phyloP scores from a whole-genome alignment of 1,284 basidiomycete species.

The Anthracocystis setariae region DNA sequence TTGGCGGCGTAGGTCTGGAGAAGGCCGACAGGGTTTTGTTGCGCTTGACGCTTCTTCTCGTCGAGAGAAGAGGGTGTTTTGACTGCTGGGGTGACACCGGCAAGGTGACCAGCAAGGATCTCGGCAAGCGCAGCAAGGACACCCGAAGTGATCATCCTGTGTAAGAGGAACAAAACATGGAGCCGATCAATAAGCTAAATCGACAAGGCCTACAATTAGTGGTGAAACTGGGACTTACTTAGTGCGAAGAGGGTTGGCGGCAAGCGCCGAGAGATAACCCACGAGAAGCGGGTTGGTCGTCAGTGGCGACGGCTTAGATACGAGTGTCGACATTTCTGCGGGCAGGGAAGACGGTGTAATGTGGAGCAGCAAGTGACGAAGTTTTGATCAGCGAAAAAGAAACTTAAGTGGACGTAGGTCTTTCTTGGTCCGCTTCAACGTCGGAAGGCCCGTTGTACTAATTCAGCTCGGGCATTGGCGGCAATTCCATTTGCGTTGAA shows the following conservation, averaged over 20 bases:
- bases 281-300: slow-evolving; percentile 47
- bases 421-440: not conserved
- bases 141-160: slow-evolving; percentile 55
- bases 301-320: slow-evolving; percentile 42
- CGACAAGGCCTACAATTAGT: not conserved
- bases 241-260: slow-evolving; percentile 58
- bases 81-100: slow-evolving; percentile 45
- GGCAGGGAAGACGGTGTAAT: too few species aligned
- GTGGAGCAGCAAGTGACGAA: too few species aligned
- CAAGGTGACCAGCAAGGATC: slow-evolving; percentile 55
- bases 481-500: not conserved
- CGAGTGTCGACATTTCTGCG: slow-evolving; percentile 32
- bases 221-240: slow-evolving; percentile 29
- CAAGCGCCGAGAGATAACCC: slow-evolving; percentile 53
- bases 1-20: slow-evolving; percentile 39
- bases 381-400: not conserved
- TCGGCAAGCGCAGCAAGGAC: slow-evolving; percentile 55
- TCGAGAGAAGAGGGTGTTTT: slow-evolving; percentile 23
- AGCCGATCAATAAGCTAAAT: not conserved
- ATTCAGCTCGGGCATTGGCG: slow-evolving; percentile 1
- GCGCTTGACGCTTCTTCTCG: slow-evolving; percentile 40
- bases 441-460: not conserved
- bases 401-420: not conserved
- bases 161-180: not conserved
- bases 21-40: slow-evolving; percentile 33